Evolutionary conservation across 805 yeast species (phyloP).

Genomic region (Lipomyces lipofer): DNA sequence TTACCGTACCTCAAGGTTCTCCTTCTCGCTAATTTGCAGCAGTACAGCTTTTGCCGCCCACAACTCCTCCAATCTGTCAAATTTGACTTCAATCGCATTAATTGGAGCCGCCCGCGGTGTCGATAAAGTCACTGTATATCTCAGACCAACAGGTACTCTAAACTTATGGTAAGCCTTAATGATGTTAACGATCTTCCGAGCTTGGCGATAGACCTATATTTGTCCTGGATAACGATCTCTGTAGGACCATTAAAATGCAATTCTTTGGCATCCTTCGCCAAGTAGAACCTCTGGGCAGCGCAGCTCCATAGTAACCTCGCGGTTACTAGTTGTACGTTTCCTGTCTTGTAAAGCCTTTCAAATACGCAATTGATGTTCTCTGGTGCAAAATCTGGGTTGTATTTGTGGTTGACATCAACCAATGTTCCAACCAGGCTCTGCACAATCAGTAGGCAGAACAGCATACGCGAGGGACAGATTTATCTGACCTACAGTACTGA

Average conservation of each 20-base stretch:
- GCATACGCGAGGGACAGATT: too few relatives aligned
- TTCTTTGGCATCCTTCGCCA: not conserved
- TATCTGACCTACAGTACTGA: too few relatives aligned
- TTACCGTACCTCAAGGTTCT: not conserved
- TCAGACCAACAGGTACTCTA: conserved; percentile 2
- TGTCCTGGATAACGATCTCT: not conserved
- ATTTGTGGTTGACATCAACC: too few relatives aligned
- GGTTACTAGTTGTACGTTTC: not conserved
- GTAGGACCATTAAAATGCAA: not conserved
- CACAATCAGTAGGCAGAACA: too few relatives aligned
- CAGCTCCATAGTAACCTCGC: not conserved
- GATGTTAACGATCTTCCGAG: not conserved
- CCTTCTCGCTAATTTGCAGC: not conserved
- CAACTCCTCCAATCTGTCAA: conserved; percentile 4
- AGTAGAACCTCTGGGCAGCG: not conserved
- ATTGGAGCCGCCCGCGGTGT: not conserved
- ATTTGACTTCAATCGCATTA: not conserved
- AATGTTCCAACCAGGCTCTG: too few relatives aligned
- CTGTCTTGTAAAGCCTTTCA: too few relatives aligned
- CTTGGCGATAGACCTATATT: not conserved
- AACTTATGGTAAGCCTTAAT: not conserved
- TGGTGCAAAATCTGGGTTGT: too few relatives aligned
- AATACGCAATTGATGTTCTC: too few relatives aligned
- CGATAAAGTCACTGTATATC: not conserved
- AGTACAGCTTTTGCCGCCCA: conserved; percentile 10